These are phyloP conservation scores for Maudiozyma turicensis DNA, from an alignment of 805 yeast genomes.

Conservation along the genomic window DNA sequence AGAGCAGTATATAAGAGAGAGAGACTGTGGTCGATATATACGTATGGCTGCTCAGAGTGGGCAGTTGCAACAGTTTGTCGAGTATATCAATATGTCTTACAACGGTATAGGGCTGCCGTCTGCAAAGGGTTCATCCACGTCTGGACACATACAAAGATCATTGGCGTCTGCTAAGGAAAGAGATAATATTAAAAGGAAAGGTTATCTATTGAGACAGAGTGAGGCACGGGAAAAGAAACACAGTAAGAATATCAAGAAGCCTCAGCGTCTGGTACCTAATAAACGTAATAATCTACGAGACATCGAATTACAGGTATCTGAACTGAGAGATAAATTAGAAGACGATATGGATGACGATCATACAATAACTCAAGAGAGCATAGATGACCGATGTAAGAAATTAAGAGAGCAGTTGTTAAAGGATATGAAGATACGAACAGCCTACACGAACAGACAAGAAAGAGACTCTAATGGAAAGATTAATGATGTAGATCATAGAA, in stretches of 20 bases:
- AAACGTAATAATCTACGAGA: conserved; percentile 10
- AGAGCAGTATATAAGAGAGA: background rate
- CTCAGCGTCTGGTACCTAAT: background rate
- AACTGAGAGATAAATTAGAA: conserved; percentile 22
- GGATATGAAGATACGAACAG: conserved; percentile 7
- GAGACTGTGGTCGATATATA: background rate
- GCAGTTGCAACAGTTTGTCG: too few species aligned
- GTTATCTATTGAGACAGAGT: background rate
- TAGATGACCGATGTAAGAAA: conserved; percentile 15
- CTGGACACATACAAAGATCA: conserved; percentile 27
- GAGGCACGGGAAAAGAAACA: background rate
- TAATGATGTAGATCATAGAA: background rate
- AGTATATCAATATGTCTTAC: conserved; percentile 16
- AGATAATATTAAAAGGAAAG: conserved; percentile 6
- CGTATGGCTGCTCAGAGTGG: too few species aligned
- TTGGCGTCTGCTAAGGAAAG: conserved; percentile 12
- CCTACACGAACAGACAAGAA: conserved; percentile 7
- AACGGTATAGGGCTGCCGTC: conserved; percentile 25
- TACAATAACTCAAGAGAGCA: conserved; percentile 9
- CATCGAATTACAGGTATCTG: conserved; percentile 23
- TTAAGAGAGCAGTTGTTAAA: conserved; percentile 9
- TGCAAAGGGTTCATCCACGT: conserved; percentile 29
- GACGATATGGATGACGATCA: conserved; percentile 10
- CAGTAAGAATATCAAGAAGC: background rate
- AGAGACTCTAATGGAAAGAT: background rate